These are phyloP conservation scores for Yamadazyma sp. DNA, from an alignment of 1,139 yeast genomes.

Conservation along the genomic window DNA sequence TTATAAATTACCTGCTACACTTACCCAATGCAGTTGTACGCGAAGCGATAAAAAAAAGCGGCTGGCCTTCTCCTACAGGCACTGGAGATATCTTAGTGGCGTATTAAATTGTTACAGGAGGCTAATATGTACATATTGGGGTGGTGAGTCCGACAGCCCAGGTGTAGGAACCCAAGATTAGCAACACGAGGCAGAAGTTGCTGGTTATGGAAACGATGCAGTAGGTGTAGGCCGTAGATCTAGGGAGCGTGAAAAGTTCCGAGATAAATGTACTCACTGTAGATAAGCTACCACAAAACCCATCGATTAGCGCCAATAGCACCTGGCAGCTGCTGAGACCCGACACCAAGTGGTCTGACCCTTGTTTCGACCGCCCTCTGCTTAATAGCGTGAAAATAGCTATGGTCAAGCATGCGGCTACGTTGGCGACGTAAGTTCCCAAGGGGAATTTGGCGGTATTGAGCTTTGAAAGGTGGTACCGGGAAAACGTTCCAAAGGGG, in stretches of 20 bases:
- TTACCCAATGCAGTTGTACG: constrained; percentile 2
- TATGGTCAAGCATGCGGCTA: constrained; percentile 57
- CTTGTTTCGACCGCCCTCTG: constrained; percentile 36
- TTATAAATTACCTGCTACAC: constrained; percentile 1
- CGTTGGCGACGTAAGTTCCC: constrained; percentile 77
- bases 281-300: constrained; percentile 76
- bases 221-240: constrained; percentile 37
- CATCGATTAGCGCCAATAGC: constrained; percentile 58
- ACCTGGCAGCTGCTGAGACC: constrained; percentile 48
- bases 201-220: constrained; percentile 34
- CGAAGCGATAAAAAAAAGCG: neutral
- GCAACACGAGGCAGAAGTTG: constrained; percentile 40
- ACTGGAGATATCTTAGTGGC: neutral
- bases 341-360: constrained; percentile 27
- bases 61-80: neutral
- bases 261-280: constrained; percentile 77
- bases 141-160: constrained; percentile 47
- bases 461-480: constrained; percentile 58
- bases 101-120: neutral
- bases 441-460: constrained; percentile 49
- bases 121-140: constrained; percentile 23
- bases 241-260: constrained; percentile 52
- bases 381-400: constrained; percentile 53
- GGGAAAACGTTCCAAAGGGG: constrained; percentile 62
- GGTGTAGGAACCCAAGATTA: constrained; percentile 54